Evolutionary conservation across 1,284 basidiomycete species (phyloP).

Genomic region (Puccinia triticina): DNA sequence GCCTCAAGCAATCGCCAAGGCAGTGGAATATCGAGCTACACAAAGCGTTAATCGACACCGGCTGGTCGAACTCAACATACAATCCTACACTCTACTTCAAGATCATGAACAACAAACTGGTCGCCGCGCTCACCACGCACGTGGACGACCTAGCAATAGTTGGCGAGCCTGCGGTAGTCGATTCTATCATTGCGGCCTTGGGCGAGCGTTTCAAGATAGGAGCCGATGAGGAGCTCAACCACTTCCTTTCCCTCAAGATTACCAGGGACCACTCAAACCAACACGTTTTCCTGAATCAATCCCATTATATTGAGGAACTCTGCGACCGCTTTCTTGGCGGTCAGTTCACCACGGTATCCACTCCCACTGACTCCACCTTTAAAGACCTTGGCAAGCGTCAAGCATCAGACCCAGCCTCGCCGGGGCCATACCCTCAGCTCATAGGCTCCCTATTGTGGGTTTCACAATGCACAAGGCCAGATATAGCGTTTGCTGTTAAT

Average conservation of each 20-base stretch:
- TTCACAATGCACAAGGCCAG: too few relatives aligned
- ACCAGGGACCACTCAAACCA: background rate
- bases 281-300: slow-evolving; percentile 6
- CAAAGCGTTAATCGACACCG: too few relatives aligned
- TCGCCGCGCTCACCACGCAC: slow-evolving; percentile 10
- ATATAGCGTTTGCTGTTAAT: too few relatives aligned
- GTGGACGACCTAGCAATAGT: slow-evolving; percentile 3
- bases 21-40: too few relatives aligned
- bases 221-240: too few relatives aligned
- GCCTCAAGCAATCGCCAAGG: too few relatives aligned
- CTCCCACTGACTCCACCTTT: background rate
- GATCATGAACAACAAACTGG: background rate
- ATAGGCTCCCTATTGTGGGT: too few relatives aligned
- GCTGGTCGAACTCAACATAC: background rate
- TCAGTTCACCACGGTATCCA: background rate
- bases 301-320: slow-evolving; percentile 16
- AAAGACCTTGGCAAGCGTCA: background rate
- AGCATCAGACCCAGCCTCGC: background rate
- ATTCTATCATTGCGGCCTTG: background rate
- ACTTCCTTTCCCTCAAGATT: background rate
- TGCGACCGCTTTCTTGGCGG: background rate
- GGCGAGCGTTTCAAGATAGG: background rate
- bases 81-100: slow-evolving; percentile 17
- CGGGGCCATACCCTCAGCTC: background rate
- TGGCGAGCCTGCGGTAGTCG: background rate